Base-by-base conservation (phyloP, 768 basidiomycete species). In the Atractiella rhizophila region DNA sequence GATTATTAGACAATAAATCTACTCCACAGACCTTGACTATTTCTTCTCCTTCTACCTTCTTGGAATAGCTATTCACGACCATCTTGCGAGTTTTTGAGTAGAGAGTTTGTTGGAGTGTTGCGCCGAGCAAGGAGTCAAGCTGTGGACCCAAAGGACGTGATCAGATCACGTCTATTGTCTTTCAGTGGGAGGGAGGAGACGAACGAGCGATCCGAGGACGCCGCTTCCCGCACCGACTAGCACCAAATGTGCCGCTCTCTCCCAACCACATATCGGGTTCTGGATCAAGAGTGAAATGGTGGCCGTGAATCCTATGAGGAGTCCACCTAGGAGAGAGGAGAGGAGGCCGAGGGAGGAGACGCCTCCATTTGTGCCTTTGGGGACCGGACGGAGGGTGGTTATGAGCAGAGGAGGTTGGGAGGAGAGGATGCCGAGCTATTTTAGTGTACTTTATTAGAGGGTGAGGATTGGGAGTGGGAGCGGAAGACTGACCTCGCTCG, bases 321-420 rank as follows among this genome's bases (percentile, higher is more conserved):
- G 52, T 0, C 86, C 86, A 1, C 86, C 86, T 1, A 64, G 56
- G 12, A 73, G 58, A 1, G 78, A 81, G 7, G 74, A 73, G 13
- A 69, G 48, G 2, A 79, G 78, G 13, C 86, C 86, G 31, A 69
- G 66, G 2, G 67, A 42, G 5, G 80, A 77, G 44, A 91, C 68
- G 0, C 68, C 86, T 3, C 86, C 86, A 51, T 94, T 91, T 9
- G 86, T 91, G 3, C 86, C 86, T 2, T 74, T 73, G 2, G 83
- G 83, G 0, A 83, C 79, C 1, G 60, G 49, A 48, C 66, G 67
- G 39, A 75, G 57, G 4, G 77, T 83, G 4, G 82, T 86, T 50
- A 91, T 68, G 26, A 88, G 68, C 35, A 72, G 20, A 54, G 26
- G 86, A 3, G 65, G 65, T 12, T 67, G 63, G 28, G 55, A 56